Evolutionary conservation across 192 early-diverging fungal species (phyloP).

Genomic region (Diversispora epigaea): DNA sequence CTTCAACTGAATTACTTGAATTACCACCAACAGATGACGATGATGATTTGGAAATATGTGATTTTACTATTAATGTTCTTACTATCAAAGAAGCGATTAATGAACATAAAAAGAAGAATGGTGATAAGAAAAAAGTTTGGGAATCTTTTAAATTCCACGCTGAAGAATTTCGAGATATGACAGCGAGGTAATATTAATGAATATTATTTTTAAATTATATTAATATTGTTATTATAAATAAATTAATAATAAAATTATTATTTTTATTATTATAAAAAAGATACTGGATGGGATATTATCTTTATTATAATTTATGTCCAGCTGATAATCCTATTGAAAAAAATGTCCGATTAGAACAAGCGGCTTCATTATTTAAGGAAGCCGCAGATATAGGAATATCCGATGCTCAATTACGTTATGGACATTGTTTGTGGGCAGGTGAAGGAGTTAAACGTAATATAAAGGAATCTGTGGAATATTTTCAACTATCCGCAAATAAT

Average conservation of each 20-base stretch:
- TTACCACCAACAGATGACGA: neutral
- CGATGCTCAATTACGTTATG: constrained; percentile 31
- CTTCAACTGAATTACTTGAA: too few relatives aligned
- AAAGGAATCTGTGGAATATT: constrained; percentile 22
- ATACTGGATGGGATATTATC: constrained; percentile 32
- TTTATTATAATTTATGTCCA: constrained; percentile 15
- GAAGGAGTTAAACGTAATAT: constrained; percentile 15
- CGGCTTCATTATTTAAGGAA: constrained; percentile 20
- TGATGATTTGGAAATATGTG: neutral
- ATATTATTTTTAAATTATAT: too few relatives aligned
- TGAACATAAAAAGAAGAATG: constrained; percentile 7
- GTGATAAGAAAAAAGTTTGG: constrained; percentile 7
- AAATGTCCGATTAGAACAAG: constrained; percentile 6
- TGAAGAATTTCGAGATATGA: constrained; percentile 15
- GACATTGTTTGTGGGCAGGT: constrained; percentile 32
- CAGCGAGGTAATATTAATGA: constrained; percentile 1
- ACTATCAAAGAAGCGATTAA: constrained; percentile 14
- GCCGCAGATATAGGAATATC: constrained; percentile 17
- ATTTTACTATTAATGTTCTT: neutral
- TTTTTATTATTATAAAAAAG: neutral
- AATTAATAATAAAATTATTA: neutral
- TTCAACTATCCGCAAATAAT: constrained; percentile 22
- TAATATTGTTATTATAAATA: neutral
- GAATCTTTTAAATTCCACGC: constrained; percentile 19
- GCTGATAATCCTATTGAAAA: neutral